Conservation (phyloP, 192 early-diverging fungal genomes). For the Funneliformis geosporum region DNA sequence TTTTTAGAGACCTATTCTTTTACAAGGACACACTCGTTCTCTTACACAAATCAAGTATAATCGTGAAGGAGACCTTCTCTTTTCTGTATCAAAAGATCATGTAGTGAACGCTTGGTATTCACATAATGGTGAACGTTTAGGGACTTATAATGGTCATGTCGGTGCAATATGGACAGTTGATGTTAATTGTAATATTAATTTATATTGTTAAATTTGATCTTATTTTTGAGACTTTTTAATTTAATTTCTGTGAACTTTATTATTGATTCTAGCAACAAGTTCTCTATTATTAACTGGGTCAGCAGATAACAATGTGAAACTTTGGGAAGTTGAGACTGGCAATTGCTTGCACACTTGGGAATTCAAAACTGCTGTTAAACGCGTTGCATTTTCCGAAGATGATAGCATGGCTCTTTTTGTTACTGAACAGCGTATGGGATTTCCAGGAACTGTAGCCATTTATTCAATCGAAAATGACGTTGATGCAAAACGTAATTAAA, state of each 20-base stretch:
- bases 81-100: conserved; percentile 94
- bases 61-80: conserved; percentile 94
- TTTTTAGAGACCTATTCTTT: conserved; percentile 85
- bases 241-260: not conserved
- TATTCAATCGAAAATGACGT: conserved; percentile 69
- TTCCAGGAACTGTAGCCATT: conserved; percentile 82
- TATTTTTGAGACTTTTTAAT: not conserved
- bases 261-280: conserved; percentile 56
- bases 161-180: conserved; percentile 96
- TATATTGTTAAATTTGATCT: not conserved
- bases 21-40: conserved; percentile 95
- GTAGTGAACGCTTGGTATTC: conserved; percentile 95
- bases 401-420: conserved; percentile 85
- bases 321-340: conserved; percentile 94
- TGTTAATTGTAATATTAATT: conserved; percentile 67
- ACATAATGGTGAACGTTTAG: conserved; percentile 96
- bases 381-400: conserved; percentile 89
- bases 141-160: conserved; percentile 89
- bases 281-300: conserved; percentile 84
- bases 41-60: conserved; percentile 99
- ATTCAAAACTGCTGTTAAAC: conserved; percentile 85
- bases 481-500: conserved; percentile 55
- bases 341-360: conserved; percentile 90
- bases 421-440: conserved; percentile 97
- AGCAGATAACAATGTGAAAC: conserved; percentile 86